Evolutionary conservation across 1,284 basidiomycete genomes (phyloP), one percentile per base, ranked within the genome.

Genomic region (Cutaneotrichosporon dermatis): DNA sequence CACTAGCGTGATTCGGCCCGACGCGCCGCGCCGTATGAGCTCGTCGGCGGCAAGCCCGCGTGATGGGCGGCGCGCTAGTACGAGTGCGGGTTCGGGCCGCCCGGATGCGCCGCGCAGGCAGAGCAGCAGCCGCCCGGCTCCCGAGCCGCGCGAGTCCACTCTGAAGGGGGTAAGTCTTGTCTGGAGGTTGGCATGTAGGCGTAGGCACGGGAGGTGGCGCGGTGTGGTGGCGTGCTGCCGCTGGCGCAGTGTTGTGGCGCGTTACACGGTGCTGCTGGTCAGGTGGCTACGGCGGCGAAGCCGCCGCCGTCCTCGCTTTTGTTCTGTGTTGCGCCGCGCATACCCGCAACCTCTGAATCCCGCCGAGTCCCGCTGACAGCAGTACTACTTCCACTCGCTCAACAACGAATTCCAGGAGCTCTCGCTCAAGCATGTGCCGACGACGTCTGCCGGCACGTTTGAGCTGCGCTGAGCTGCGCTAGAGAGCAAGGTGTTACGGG

Each of bases 381-480:
- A 74, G 64, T 95, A 91, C 79, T 97, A 96, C 79, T 96, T 90
- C 79, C 93, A 96, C 79, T 88, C 73, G 43, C 65, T 75, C 15
- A 76, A 76, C 63, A 71, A 74, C 58, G 73, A 74, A 61, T 79
- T 79, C 66, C 80, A 82, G 65, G 79, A 82, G 63, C 71, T 82
- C 11, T 75, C 72, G 41, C 71, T 82, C 8, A 69, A 71, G n/a
- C 79, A 81, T 64, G 71, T 78, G 0, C 75, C 80, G 7, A 62
- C 70, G 35, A 58, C 66, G 9, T 60, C 70, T 15, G 67, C 64
- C 40, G 67, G 71, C 40, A 69, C 72, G 12, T 79, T 80, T 46
- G 79, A 81, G 67, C 67, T 80, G 63, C 75, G 78, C n/a, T 81
- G 61, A 34, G 25, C 25, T 25, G 25, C 25, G 25, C 25, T 25